Evolutionary conservation across 2,329 filamentous ascomycete genomes (phyloP).

Genomic region (Fusarium sp.): DNA sequence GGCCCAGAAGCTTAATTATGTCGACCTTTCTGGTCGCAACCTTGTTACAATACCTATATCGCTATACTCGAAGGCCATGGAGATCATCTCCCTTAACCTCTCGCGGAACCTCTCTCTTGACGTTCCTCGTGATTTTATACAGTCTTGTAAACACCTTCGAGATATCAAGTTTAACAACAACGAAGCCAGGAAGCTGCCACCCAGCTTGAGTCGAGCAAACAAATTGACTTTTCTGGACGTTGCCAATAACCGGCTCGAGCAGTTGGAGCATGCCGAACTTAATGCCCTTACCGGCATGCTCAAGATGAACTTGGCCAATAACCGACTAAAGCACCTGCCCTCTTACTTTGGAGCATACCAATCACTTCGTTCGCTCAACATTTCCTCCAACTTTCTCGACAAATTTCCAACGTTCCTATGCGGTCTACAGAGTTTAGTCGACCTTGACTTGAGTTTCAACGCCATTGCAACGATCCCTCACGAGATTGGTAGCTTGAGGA

Average conservation of each 20-base stretch:
- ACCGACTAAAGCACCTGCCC: conserved; percentile 83
- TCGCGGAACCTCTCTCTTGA: conserved; percentile 93
- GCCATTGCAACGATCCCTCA: conserved; percentile 82
- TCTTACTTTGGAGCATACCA: conserved; percentile 84
- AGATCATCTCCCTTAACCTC: conserved; percentile 94
- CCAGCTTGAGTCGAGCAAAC: conserved; percentile 83
- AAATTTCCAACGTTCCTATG: conserved; percentile 88
- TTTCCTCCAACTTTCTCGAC: conserved; percentile 92
- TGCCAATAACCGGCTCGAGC: conserved; percentile 91
- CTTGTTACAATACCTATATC: conserved; percentile 94
- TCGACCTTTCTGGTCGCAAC: conserved; percentile 90
- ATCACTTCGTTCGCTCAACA: conserved; percentile 82
- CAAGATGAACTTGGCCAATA: conserved; percentile 94
- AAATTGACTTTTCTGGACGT: conserved; percentile 90
- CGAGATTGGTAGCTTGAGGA: conserved; percentile 79
- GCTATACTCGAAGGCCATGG: conserved; percentile 88
- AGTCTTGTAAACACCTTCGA: conserved; percentile 87
- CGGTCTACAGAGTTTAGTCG: conserved; percentile 82
- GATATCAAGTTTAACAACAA: conserved; percentile 98
- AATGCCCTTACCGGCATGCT: conserved; percentile 79
- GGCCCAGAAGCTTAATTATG: conserved; percentile 90
- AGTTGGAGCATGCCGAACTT: conserved; percentile 86
- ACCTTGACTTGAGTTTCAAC: conserved; percentile 98
- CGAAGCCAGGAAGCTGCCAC: conserved; percentile 86
- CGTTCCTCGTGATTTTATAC: conserved; percentile 95